Evolutionary conservation across 306 rosid species (phyloP), one percentile per base, ranked within the genome.

Genomic region (Vicia sativa): DNA sequence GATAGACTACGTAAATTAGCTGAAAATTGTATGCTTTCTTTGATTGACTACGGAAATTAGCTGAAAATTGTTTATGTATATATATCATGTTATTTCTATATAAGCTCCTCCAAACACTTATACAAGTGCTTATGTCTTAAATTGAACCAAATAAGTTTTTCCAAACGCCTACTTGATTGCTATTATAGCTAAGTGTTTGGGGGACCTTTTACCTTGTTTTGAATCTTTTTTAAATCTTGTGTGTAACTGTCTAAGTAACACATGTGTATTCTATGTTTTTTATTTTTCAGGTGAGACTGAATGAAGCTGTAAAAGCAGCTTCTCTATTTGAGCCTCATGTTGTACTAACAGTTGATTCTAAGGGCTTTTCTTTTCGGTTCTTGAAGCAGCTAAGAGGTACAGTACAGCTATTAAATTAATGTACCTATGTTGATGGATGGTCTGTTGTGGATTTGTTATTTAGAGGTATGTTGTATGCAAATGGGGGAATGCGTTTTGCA

Each of bases 331-430:
- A 75, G 81, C 96, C 98, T 78, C 97, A 93, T 67, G 86, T 83
- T 38, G 90, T 90, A 62, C 48, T 90, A 21, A 93, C 97, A 34
- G 83, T 90, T 68, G 97, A 93, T 46, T 84, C 86, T 13, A 93
- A 93, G 80, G 98, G 96, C 29, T 90, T 93, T 78, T 90, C 96
- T 71, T 93, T 93, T 62, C 91, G 96, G 55, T 86, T 88, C 58
- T 70, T 93, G 62, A 93, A 82, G 84, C 84, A 82, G 76, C 77
- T 93, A 71, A 83, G 86, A 78, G 98, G 97, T 93, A 90, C 69
- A 80, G 96, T 93, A 90, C 70, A 80, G 18, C 28, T 41, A 21
- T 42, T 74, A 34, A 59, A 41, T 43, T 73, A 18, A 52, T 78
- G 71, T 44, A 19, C 14, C 41, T 38, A 11, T 49, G 68, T 70